These are phyloP conservation scores for Candida succiphila DNA, from an alignment of 805 yeast species.

Conservation along the genomic window DNA sequence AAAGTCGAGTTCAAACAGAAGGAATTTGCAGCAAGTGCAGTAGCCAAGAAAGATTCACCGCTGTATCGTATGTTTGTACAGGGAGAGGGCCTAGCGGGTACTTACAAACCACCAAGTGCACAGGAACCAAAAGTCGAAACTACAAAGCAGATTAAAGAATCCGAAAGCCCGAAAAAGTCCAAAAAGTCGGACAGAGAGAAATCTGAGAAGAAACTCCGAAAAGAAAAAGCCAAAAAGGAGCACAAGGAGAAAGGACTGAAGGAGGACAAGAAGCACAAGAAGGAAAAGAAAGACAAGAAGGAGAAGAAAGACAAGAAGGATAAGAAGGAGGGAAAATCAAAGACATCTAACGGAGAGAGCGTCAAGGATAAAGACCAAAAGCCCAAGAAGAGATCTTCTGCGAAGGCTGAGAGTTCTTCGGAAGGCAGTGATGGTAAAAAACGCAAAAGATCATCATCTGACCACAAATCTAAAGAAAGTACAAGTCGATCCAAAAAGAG, in stretches of 20 bases:
- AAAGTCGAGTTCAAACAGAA: constrained; percentile 47
- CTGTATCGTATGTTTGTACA: constrained; percentile 77
- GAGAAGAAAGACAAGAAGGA: constrained; percentile 7
- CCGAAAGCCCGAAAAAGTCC: constrained; percentile 15
- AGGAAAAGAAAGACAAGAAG: constrained; percentile 10
- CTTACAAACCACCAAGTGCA: constrained; percentile 19
- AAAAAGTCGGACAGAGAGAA: constrained; percentile 11
- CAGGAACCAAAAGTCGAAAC: constrained; percentile 3
- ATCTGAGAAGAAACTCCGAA: constrained; percentile 11
- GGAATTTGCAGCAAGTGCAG: constrained; percentile 32
- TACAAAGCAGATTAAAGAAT: constrained; percentile 13
- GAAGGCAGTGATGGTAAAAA: too few species aligned
- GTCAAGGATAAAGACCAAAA: constrained; percentile 2
- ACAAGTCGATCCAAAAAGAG: too few species aligned
- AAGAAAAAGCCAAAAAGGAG: constrained; percentile 9
- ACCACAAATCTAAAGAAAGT: too few species aligned
- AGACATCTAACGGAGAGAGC: neutral
- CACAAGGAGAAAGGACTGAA: constrained; percentile 12
- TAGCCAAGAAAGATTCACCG: constrained; percentile 52
- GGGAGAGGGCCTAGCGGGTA: constrained; percentile 80
- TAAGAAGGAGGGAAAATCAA: constrained; percentile 2
- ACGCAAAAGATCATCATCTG: too few species aligned
- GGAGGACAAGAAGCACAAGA: constrained; percentile 11
- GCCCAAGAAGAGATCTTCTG: constrained; percentile 2
- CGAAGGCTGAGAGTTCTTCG: too few species aligned